Base-by-base conservation (phyloP, 768 basidiomycete species). In the Boletellus emodensis region DNA sequence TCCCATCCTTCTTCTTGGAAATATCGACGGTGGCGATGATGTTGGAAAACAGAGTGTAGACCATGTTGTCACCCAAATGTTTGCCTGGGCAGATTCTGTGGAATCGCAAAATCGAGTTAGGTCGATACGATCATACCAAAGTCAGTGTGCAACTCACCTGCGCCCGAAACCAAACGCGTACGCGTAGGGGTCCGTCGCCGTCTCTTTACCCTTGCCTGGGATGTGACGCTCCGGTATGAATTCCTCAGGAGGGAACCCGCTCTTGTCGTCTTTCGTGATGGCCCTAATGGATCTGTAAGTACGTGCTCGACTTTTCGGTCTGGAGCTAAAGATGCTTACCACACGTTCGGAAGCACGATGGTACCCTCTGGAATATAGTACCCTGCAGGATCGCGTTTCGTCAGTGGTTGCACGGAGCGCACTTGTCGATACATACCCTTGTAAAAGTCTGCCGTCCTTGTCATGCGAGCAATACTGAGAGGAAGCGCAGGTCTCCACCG, bases 111-210 rank as follows among this genome's bases (percentile, higher is more conserved):
- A 30, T 7, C 30, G 10, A 30, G 30, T 30, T 8, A 30, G 14
- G 35, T 40, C 14, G 11, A n/a, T 13, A 44, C 2, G 1, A 5
- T 20, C 15, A 6, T 26, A 6, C 10, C 4, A 7, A 13, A 18
- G 6, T 33, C 2, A 6, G 12, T 1, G 20, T 1, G 12, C 10
- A 4, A 35, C 32, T 3, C 39, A 36, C 55, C 57, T 51, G 22
- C 55, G 45, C 28, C 57, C 55, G 6, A 58, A 58, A 9, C 57
- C 55, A 46, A 58, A 58, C 9, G 41, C 47, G 24, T 56, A 58
- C 13, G 24, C 4, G 15, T 46, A 50, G 1, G 57, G 57, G 49
- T 57, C 51, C 12, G 32, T 40, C 15, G 55, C 57, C 1, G 35
- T 51, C 12, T 55, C 36, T 11, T 51, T 54, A 34, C 41, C 43